A percentile compares a stretch with the other conserved stretches of the same genome.
These are phyloP conservation scores for Centaurea solstitialis DNA, from an alignment of 129 eudicot genomes.

Conservation along the genomic window DNA sequence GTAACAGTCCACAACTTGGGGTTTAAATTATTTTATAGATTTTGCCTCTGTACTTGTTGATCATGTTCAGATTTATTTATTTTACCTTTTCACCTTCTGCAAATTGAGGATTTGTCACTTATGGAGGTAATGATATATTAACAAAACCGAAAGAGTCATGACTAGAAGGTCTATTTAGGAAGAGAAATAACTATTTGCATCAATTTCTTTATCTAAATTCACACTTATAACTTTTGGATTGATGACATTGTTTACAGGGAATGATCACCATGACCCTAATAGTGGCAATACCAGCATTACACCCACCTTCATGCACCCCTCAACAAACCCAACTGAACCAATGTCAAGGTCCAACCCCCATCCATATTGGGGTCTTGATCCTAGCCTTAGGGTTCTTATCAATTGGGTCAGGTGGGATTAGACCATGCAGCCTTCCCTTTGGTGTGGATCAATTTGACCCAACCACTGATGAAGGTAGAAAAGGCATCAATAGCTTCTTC, in stretches of 20 bases:
- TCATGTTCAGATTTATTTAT: no score
- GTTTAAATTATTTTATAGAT: no score
- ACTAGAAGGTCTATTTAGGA: no score
- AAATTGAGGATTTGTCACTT: no score
- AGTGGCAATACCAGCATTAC: slow-evolving; percentile 49
- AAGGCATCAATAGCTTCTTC: slow-evolving; percentile 82
- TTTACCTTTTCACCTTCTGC: no score
- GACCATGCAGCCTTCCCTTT: slow-evolving; percentile 90
- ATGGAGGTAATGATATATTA: no score
- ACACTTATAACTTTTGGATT: neutral
- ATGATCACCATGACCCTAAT: slow-evolving; percentile 71
- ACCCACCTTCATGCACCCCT: slow-evolving; percentile 63
- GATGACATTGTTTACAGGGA: slow-evolving; percentile 53
- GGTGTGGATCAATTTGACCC: slow-evolving; percentile 94
- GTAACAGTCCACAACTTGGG: no score
- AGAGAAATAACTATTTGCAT: no score
- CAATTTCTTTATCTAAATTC: no score
- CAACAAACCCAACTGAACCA: slow-evolving; percentile 34
- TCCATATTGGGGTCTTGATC: slow-evolving; percentile 58
- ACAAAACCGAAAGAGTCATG: no score
- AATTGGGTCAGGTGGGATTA: slow-evolving; percentile 73
- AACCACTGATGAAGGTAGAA: slow-evolving; percentile 80
- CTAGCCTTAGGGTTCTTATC: slow-evolving; percentile 50
- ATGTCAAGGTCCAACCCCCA: slow-evolving; percentile 48
- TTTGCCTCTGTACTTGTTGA: no score